Evolutionary conservation across 2,329 filamentous ascomycete genomes (phyloP).

Genomic region (Trichoderma oligosporum): DNA sequence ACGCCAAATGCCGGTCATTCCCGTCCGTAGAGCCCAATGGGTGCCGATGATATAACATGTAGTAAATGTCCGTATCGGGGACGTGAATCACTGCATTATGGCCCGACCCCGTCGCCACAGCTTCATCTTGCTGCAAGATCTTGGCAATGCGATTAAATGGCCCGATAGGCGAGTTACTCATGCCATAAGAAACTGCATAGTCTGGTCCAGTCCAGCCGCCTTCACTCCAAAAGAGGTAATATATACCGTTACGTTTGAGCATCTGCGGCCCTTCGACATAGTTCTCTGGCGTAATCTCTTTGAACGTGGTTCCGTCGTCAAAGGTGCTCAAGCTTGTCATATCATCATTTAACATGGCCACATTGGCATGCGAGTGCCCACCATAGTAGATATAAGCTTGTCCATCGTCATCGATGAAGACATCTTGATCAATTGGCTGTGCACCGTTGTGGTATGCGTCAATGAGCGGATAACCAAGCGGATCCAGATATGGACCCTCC

Average conservation of each 20-base stretch:
- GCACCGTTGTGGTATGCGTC: conserved; percentile 41
- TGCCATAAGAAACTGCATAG: conserved; percentile 46
- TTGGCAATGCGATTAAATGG: conserved; percentile 41
- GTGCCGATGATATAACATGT: conserved; percentile 45
- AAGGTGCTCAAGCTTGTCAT: conserved; percentile 42
- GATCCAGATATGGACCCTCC: conserved; percentile 36
- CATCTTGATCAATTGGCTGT: conserved; percentile 43
- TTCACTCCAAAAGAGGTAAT: conserved; percentile 47
- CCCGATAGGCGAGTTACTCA: conserved; percentile 35
- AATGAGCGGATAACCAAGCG: conserved; percentile 35
- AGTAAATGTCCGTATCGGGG: conserved; percentile 45
- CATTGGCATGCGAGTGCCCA: conserved; percentile 37
- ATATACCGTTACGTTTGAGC: conserved; percentile 42
- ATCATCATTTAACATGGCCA: conserved; percentile 41
- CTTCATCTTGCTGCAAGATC: conserved; percentile 40
- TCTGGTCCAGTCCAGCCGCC: conserved; percentile 47
- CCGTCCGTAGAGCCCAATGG: conserved; percentile 42
- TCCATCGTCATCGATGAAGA: conserved; percentile 41
- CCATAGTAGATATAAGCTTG: conserved; percentile 43
- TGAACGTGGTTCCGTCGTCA: conserved; percentile 37
- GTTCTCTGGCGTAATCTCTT: conserved; percentile 45
- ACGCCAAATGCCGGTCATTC: conserved; percentile 45
- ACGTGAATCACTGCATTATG: conserved; percentile 44
- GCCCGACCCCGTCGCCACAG: conserved; percentile 42
- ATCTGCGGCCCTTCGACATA: conserved; percentile 39